A percentile compares a stretch with the other conserved stretches of the same genome.
phyloP scores from a whole-genome alignment of 1,284 basidiomycete genomes.

The Cryptococcus neoformans region DNA sequence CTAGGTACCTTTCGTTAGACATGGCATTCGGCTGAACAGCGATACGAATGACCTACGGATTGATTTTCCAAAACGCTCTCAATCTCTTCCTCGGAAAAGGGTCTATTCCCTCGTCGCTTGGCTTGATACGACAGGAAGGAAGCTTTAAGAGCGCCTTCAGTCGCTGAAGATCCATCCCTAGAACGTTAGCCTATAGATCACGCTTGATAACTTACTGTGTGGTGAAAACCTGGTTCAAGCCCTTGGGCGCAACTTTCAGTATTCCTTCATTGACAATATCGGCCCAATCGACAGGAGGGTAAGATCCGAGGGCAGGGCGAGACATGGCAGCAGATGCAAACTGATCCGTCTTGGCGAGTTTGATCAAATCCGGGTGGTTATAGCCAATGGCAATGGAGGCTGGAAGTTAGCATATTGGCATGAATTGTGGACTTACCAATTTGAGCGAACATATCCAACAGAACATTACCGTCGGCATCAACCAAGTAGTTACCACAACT shows the following conservation, averaged over 20 bases:
- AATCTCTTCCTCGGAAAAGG: slow-evolving; percentile 40
- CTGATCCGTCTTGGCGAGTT: slow-evolving; percentile 34
- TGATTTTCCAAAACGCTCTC: background rate
- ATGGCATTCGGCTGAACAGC: too few species aligned
- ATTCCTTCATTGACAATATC: too few species aligned
- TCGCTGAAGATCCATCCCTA: too few species aligned
- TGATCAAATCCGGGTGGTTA: slow-evolving; percentile 53
- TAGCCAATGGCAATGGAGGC: slow-evolving; percentile 52
- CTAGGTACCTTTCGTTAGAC: too few species aligned
- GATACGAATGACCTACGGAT: too few species aligned
- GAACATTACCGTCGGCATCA: slow-evolving; percentile 56
- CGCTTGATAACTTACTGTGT: too few species aligned
- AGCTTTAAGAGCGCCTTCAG: too few species aligned
- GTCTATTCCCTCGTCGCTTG: slow-evolving; percentile 42
- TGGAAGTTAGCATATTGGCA: too few species aligned
- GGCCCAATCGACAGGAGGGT: too few species aligned
- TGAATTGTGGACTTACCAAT: slow-evolving; percentile 17
- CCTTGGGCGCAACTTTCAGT: slow-evolving; percentile 42
- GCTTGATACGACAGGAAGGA: too few species aligned
- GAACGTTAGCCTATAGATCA: too few species aligned
- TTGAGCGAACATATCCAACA: slow-evolving; percentile 57
- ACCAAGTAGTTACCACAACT: slow-evolving; percentile 53
- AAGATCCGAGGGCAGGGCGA: slow-evolving; percentile 53
- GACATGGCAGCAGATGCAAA: slow-evolving; percentile 48
- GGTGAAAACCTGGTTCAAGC: slow-evolving; percentile 13